A percentile compares a stretch with the other conserved stretches of the same genome.
phyloP scores from a whole-genome alignment of 2,329 filamentous ascomycete species.

The Tolypocladium nubicola region DNA sequence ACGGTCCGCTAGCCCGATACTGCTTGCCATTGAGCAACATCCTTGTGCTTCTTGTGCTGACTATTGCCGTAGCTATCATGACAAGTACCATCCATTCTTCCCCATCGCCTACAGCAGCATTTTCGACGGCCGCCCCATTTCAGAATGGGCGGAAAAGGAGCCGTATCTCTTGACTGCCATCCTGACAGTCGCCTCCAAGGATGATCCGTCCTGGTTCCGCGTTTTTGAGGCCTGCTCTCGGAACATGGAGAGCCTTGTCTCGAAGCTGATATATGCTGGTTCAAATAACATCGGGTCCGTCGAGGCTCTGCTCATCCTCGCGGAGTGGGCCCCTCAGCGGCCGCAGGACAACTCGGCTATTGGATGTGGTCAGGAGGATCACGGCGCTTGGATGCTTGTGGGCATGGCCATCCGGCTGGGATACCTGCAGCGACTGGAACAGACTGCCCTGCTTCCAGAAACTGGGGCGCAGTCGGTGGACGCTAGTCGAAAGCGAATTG shows the following conservation, averaged over 20 bases:
- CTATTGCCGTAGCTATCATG: constrained; percentile 39
- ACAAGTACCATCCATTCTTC: constrained; percentile 60
- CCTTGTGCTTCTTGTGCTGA: background rate
- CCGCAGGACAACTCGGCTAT: constrained; percentile 51
- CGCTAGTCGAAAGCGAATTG: constrained; percentile 52
- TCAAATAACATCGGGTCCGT: constrained; percentile 61
- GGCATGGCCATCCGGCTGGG: constrained; percentile 58
- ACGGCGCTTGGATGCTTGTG: constrained; percentile 69
- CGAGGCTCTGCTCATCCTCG: constrained; percentile 57
- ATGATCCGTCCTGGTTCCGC: constrained; percentile 51
- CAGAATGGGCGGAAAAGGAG: constrained; percentile 47
- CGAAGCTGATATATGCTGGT: constrained; percentile 53
- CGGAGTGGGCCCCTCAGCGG: constrained; percentile 63
- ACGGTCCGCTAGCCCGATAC: constrained; percentile 7
- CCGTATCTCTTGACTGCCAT: constrained; percentile 60
- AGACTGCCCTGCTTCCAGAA: constrained; percentile 54
- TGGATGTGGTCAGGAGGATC: constrained; percentile 62
- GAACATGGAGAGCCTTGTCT: constrained; percentile 60
- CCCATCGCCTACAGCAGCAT: constrained; percentile 54
- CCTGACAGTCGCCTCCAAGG: constrained; percentile 60
- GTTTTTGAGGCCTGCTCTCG: constrained; percentile 57
- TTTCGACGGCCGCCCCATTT: constrained; percentile 40
- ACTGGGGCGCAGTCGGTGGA: constrained; percentile 46
- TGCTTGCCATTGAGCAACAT: background rate
- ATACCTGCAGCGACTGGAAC: constrained; percentile 60